Conservation (phyloP, 495 filamentous ascomycete genomes). For the Pyrenopolyporus hunteri region DNA sequence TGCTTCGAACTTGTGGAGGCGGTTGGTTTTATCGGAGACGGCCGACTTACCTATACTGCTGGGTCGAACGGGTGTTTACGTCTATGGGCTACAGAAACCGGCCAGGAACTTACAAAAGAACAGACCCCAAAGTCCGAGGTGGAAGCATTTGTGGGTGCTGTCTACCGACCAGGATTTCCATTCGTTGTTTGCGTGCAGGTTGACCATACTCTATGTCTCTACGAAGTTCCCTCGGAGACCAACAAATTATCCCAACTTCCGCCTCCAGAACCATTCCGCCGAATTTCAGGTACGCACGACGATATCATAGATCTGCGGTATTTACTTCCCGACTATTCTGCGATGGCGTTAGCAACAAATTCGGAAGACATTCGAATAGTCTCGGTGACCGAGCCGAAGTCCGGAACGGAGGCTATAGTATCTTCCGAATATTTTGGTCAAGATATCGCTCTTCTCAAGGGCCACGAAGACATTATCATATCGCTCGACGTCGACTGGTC, state of each 20-base stretch:
- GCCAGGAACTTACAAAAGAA: constrained; percentile 77
- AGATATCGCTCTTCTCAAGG: constrained; percentile 82
- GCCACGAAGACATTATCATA: constrained; percentile 94
- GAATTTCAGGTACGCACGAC: constrained; percentile 95
- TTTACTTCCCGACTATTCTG: constrained; percentile 75
- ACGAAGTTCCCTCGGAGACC: constrained; percentile 57
- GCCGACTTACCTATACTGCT: constrained; percentile 75
- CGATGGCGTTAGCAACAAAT: constrained; percentile 92
- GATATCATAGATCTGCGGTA: constrained; percentile 94
- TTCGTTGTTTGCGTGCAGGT: constrained; percentile 84
- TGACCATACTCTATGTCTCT: constrained; percentile 82
- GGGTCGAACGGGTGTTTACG: constrained; percentile 84
- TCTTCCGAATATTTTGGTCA: constrained; percentile 76
- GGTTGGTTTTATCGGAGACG: constrained; percentile 75
- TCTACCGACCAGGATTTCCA: constrained; percentile 65
- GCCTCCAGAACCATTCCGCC: constrained; percentile 58
- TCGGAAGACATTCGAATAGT: constrained; percentile 91
- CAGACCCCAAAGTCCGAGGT: constrained; percentile 60
- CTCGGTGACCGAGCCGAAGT: constrained; percentile 53
- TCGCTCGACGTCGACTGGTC: constrained; percentile 95
- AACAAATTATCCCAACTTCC: constrained; percentile 41
- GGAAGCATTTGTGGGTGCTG: constrained; percentile 75
- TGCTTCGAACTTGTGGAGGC: constrained; percentile 85
- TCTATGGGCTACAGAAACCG: constrained; percentile 78
- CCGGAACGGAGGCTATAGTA: constrained; percentile 38